Evolutionary conservation across 2,329 filamentous ascomycete genomes (phyloP).

Genomic region (Aspergillus vadensis): DNA sequence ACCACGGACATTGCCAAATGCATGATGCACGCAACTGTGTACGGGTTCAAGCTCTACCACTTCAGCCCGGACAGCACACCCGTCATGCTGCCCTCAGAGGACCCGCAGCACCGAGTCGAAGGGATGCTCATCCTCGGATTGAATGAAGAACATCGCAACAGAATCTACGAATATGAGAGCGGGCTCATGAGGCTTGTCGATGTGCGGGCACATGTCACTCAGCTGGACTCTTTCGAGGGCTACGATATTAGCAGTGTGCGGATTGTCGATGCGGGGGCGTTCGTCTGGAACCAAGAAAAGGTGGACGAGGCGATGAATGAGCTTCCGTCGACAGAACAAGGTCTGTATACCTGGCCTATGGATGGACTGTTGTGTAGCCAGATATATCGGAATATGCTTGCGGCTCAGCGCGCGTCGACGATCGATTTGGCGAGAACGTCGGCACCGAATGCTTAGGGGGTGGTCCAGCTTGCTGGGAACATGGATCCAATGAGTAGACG

Average conservation of each 20-base stretch:
- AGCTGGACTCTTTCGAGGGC: conserved; percentile 15
- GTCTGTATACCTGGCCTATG: conserved; percentile 17
- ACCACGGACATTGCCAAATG: conserved; percentile 19
- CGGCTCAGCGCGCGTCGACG: conserved; percentile 13
- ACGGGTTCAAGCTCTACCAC: conserved; percentile 28
- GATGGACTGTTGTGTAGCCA: conserved; percentile 18
- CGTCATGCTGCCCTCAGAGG: conserved; percentile 24
- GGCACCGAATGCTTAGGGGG: background rate
- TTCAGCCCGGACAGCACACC: conserved; percentile 23
- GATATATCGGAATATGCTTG: conserved; percentile 22
- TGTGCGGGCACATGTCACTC: conserved; percentile 26
- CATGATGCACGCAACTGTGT: conserved; percentile 33
- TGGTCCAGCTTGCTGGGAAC: background rate
- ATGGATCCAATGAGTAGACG: background rate
- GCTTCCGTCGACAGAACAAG: conserved; percentile 10
- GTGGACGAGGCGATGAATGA: background rate
- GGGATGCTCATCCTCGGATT: conserved; percentile 34
- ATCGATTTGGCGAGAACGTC: background rate
- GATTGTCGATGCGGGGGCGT: conserved; percentile 30
- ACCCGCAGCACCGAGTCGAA: conserved; percentile 23
- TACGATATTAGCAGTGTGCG: conserved; percentile 14
- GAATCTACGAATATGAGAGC: conserved; percentile 28
- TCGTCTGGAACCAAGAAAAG: conserved; percentile 22
- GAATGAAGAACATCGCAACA: conserved; percentile 24
- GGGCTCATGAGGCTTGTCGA: conserved; percentile 21